Evolutionary conservation across 176 grass and related monocot species (phyloP).

Genomic region (Leersia perrieri): DNA sequence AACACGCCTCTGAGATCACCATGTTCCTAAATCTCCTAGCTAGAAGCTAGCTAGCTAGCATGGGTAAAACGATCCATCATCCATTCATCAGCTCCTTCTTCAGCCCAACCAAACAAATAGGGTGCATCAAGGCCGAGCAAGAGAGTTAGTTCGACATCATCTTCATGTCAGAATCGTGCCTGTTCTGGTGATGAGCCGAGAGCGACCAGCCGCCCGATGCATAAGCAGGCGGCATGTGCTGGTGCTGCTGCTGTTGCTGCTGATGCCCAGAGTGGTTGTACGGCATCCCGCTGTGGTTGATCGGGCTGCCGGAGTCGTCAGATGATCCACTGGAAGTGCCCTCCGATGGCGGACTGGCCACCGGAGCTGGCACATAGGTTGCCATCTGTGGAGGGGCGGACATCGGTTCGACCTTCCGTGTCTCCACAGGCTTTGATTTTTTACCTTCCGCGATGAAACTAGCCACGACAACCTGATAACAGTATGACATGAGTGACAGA

Average conservation of each 20-base stretch:
- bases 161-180: constrained; percentile 86
- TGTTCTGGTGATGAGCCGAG: constrained; percentile 65
- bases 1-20: constrained; percentile 14
- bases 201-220: constrained; percentile 65
- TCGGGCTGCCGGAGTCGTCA: constrained; percentile 72
- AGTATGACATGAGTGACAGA: background rate
- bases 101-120: constrained; percentile 26
- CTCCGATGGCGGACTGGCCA: constrained; percentile 60
- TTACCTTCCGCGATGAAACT: constrained; percentile 94
- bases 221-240: constrained; percentile 64
- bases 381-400: constrained; percentile 62
- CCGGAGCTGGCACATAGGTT: constrained; percentile 49
- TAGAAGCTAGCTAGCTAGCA: constrained; percentile 28
- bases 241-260: constrained; percentile 50
- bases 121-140: constrained; percentile 20
- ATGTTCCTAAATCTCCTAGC: constrained; percentile 52
- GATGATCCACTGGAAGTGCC: constrained; percentile 73
- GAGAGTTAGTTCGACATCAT: constrained; percentile 68
- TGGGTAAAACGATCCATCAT: no score
- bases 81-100: constrained; percentile 30
- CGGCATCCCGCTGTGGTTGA: constrained; percentile 50
- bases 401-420: constrained; percentile 65
- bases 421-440: constrained; percentile 69
- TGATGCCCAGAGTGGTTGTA: constrained; percentile 58
- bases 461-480: constrained; percentile 78